phyloP scores from a whole-genome alignment of 1,284 basidiomycete species.

The Lignosus rhinocerotis region DNA sequence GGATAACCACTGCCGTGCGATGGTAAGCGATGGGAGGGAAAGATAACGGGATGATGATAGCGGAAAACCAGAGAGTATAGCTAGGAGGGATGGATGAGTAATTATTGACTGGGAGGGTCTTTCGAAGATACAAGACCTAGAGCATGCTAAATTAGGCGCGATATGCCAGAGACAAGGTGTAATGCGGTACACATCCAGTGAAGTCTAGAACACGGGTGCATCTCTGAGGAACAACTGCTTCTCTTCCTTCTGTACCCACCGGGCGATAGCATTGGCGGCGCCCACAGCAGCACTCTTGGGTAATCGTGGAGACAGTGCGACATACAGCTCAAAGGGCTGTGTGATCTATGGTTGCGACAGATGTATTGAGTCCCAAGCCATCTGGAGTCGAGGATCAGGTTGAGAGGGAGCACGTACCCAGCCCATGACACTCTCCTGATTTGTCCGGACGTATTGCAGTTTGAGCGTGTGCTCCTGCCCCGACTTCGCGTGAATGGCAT shows the following conservation, averaged over 20 bases:
- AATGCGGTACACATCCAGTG: too few species aligned
- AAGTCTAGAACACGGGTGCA: constrained; percentile 77
- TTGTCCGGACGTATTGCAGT: constrained; percentile 82
- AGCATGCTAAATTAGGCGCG: too few species aligned
- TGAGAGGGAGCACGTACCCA: constrained; percentile 59
- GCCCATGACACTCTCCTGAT: constrained; percentile 86
- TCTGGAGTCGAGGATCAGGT: neutral
- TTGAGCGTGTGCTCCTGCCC: constrained; percentile 76
- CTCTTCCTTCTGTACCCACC: constrained; percentile 92
- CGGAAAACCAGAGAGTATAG: constrained; percentile 14
- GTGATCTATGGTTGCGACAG: constrained; percentile 65
- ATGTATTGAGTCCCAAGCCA: neutral
- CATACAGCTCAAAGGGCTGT: constrained; percentile 89
- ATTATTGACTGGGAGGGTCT: too few species aligned
- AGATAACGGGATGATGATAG: constrained; percentile 9
- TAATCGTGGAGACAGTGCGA: constrained; percentile 79
- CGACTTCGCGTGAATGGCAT: constrained; percentile 84
- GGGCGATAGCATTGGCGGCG: constrained; percentile 84
- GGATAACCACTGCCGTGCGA: constrained; percentile 17
- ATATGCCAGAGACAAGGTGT: too few species aligned
- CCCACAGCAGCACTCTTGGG: constrained; percentile 85
- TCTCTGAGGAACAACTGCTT: constrained; percentile 79
- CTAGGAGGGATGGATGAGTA: neutral
- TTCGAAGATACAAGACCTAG: too few species aligned
- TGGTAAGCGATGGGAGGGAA: constrained; percentile 8